Conservation (phyloP, 257 asterid species). For the Przewalskia tangutica region DNA sequence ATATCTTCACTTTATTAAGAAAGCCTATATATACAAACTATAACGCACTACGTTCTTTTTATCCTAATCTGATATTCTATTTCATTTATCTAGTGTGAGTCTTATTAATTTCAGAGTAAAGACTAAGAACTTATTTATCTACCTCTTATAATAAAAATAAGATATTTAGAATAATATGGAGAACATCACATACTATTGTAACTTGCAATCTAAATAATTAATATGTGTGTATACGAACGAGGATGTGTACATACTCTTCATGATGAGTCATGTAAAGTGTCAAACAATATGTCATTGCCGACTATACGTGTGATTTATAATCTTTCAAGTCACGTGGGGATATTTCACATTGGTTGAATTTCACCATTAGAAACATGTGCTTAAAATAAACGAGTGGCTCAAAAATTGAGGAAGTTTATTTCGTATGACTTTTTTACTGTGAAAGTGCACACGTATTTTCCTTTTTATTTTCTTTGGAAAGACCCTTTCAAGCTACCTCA, state of each 20-base stretch:
- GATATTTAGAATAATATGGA: neutral
- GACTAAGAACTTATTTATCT: neutral
- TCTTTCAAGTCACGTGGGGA: conserved; percentile 25
- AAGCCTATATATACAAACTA: neutral
- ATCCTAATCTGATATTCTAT: neutral
- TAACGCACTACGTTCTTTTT: neutral
- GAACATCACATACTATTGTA: neutral
- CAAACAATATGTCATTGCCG: conserved; percentile 8
- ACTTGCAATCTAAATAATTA: neutral
- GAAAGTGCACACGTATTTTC: conserved; percentile 8
- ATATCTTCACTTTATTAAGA: neutral
- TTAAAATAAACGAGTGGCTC: conserved; percentile 9
- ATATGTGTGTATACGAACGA: neutral
- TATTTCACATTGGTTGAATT: neutral
- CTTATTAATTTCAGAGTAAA: neutral
- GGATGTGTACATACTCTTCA: neutral
- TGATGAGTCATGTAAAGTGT: neutral
- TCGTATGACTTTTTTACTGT: conserved; percentile 3
- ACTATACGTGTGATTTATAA: conserved; percentile 27
- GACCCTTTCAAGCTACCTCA: neutral
- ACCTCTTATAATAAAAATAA: neutral
- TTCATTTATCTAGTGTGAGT: neutral
- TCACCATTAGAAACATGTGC: conserved; percentile 27
- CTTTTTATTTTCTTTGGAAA: neutral
- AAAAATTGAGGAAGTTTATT: conserved; percentile 3